These are phyloP conservation scores for Prunus kanzakura DNA, from an alignment of 306 rosid genomes.

Conservation along the genomic window DNA sequence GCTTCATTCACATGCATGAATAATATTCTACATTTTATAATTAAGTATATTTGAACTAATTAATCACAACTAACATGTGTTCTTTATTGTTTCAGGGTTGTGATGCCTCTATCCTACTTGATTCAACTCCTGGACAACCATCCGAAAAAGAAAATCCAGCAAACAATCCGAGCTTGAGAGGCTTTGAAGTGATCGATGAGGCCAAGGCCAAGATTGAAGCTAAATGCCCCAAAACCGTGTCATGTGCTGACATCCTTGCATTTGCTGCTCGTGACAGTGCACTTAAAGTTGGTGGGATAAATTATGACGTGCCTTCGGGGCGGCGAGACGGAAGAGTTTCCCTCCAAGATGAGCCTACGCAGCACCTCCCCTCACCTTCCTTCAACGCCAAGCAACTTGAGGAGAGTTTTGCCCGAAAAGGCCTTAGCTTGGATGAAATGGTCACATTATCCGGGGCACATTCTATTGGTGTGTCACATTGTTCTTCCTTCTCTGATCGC, in stretches of 20 bases:
- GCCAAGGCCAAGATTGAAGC: constrained; percentile 36
- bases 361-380: constrained; percentile 13
- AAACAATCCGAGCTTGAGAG: constrained; percentile 38
- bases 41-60: no score
- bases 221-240: constrained; percentile 35
- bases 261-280: constrained; percentile 42
- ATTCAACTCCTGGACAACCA: constrained; percentile 27
- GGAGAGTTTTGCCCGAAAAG: not conserved
- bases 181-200: constrained; percentile 36
- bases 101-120: constrained; percentile 34
- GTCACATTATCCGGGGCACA: constrained; percentile 46
- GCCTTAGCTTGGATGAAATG: constrained; percentile 35
- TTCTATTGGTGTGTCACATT: constrained; percentile 37
- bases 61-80: not conserved
- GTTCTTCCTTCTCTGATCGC: constrained; percentile 25
- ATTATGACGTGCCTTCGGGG: constrained; percentile 34
- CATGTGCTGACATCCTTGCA: constrained; percentile 41
- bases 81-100: constrained; percentile 26
- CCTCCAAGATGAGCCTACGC: constrained; percentile 5
- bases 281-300: constrained; percentile 22
- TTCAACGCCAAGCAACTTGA: constrained; percentile 15
- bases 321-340: constrained; percentile 32
- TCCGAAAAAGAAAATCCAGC: constrained; percentile 33
- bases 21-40: no score
- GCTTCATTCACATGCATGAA: not conserved